phyloP scores from a whole-genome alignment of 1,284 basidiomycete genomes.

The Fomitopsis betulina region DNA sequence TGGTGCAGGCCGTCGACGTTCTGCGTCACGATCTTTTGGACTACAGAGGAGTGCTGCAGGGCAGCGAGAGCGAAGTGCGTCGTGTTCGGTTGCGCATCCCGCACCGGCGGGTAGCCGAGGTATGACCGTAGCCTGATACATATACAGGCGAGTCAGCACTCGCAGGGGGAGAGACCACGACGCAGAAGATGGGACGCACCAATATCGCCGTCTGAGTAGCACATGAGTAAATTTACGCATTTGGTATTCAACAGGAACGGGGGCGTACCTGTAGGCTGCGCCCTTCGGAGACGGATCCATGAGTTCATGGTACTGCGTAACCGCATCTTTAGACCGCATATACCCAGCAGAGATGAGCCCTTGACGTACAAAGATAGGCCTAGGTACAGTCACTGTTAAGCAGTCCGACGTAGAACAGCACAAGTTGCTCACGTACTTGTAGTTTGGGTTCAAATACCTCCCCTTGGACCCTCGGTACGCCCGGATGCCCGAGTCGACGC shows the following conservation, averaged over 20 bases:
- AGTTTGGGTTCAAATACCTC: slow-evolving; percentile 87
- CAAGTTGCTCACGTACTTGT: slow-evolving; percentile 54
- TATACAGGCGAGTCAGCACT: background rate
- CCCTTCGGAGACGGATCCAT: slow-evolving; percentile 67
- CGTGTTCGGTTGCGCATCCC: slow-evolving; percentile 78
- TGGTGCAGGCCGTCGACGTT: slow-evolving; percentile 91
- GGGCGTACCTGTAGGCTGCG: slow-evolving; percentile 56
- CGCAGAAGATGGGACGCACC: slow-evolving; percentile 34
- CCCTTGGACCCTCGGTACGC: slow-evolving; percentile 85
- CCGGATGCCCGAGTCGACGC: slow-evolving; percentile 88
- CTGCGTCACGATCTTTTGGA: slow-evolving; percentile 78
- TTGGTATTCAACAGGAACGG: background rate
- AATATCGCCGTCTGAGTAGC: slow-evolving; percentile 63
- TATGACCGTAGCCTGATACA: slow-evolving; percentile 73
- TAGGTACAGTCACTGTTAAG: slow-evolving; percentile 45
- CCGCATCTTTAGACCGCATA: background rate
- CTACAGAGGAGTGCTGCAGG: slow-evolving; percentile 63
- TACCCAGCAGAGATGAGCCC: background rate
- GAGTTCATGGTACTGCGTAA: slow-evolving; percentile 80
- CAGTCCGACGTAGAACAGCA: slow-evolving; percentile 31
- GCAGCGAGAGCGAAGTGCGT: slow-evolving; percentile 85
- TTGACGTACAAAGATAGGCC: slow-evolving; percentile 21
- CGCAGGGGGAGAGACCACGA: no score
- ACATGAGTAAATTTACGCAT: background rate
- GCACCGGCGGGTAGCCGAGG: slow-evolving; percentile 78